phyloP scores from a whole-genome alignment of 2,329 filamentous ascomycete species.

The Zymoseptoria passerinii region DNA sequence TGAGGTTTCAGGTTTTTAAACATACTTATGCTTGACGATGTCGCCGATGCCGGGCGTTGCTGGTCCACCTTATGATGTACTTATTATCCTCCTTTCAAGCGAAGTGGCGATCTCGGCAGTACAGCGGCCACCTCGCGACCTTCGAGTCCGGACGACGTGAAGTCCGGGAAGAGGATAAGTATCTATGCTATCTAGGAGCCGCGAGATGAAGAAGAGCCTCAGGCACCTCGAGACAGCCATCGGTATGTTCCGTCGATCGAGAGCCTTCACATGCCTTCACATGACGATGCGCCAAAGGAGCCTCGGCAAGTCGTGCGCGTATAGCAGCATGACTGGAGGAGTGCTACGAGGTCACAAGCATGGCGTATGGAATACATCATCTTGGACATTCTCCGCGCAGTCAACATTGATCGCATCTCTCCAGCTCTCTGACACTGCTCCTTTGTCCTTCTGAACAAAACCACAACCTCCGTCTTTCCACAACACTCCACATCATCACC shows the following conservation, averaged over 20 bases:
- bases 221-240: background rate
- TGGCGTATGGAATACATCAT: background rate
- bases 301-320: background rate
- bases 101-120: background rate
- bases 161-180: too few species aligned
- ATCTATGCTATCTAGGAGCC: too few species aligned
- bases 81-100: background rate
- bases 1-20: too few species aligned
- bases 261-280: background rate
- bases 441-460: background rate
- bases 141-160: too few species aligned
- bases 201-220: background rate
- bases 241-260: background rate
- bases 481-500: constrained; percentile 1
- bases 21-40: background rate
- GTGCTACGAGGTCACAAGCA: background rate
- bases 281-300: background rate
- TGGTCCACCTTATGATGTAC: background rate
- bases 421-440: background rate
- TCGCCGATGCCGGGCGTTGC: background rate
- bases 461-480: background rate
- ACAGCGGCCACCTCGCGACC: background rate
- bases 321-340: background rate
- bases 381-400: constrained; percentile 4
- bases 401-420: background rate